Evolutionary conservation across 208 protist genomes (phyloP).

Genomic region (Trichomonas tenax): DNA sequence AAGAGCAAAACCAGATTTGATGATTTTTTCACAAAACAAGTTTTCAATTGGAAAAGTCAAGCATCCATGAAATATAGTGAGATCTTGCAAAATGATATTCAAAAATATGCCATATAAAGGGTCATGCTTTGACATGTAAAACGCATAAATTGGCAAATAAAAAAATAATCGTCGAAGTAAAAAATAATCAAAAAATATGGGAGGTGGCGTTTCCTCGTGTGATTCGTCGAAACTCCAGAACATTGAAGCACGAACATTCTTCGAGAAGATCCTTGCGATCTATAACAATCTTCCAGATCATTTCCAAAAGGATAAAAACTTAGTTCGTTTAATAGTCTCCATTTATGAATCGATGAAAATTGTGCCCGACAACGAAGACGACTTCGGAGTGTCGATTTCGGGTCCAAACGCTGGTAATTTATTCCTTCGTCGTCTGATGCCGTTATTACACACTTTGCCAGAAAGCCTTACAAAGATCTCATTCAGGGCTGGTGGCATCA

Average conservation of each 20-base stretch:
- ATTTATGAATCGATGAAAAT: slow-evolving; percentile 2
- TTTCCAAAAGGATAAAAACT: background rate
- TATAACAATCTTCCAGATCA: background rate
- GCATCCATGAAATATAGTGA: too few relatives aligned
- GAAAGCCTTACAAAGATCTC: background rate
- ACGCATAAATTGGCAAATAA: too few relatives aligned
- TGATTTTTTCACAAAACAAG: too few relatives aligned
- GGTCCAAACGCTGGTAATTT: background rate
- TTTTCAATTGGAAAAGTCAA: too few relatives aligned
- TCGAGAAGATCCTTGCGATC: background rate
- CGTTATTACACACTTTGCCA: background rate
- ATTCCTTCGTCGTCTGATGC: background rate
- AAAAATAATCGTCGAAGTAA: background rate
- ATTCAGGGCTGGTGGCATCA: background rate
- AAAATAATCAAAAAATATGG: background rate
- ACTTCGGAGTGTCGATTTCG: background rate
- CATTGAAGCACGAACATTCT: background rate
- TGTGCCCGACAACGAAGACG: background rate
- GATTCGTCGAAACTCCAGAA: background rate
- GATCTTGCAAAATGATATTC: too few relatives aligned
- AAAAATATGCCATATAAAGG: too few relatives aligned
- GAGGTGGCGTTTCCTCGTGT: background rate
- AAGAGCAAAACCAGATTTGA: too few relatives aligned
- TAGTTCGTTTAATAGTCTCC: background rate
- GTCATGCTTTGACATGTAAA: too few relatives aligned